Percentiles rank a stretch among this genome's conserved stretches.
These are phyloP conservation scores for Periconia digitata DNA, from an alignment of 2,329 filamentous ascomycete genomes.

Conservation along the genomic window DNA sequence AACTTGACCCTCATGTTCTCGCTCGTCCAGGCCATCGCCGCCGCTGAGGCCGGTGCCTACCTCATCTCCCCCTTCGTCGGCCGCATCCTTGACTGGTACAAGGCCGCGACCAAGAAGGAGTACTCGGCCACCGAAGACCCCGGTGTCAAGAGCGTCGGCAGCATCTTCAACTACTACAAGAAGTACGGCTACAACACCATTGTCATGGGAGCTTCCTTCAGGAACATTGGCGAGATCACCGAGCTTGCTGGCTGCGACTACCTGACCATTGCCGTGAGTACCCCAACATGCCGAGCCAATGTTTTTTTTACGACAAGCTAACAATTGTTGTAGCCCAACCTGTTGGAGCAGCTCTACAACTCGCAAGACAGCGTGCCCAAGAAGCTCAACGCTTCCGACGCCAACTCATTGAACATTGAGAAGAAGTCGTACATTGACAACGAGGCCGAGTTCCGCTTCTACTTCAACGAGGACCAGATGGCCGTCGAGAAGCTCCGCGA, in stretches of 20 bases:
- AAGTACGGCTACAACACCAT: conserved; percentile 99
- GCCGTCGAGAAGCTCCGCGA: conserved; percentile 98
- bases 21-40: conserved; percentile 87
- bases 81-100: conserved; percentile 99
- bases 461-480: conserved; percentile 99
- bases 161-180: conserved; percentile 99
- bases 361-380: conserved; percentile 78
- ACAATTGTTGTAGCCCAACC: conserved; percentile 66
- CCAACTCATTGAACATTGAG: conserved; percentile 70
- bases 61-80: conserved; percentile 99
- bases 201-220: conserved; percentile 99
- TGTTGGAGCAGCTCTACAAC: conserved; percentile 93
- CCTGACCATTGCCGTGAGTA: conserved; percentile 88
- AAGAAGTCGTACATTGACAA: conserved; percentile 90
- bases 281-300: too few species aligned
- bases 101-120: conserved; percentile 91
- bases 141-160: conserved; percentile 89
- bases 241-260: conserved; percentile 99
- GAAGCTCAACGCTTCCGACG: conserved; percentile 79
- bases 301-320: conserved; percentile 14
- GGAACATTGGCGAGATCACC: conserved; percentile 93
- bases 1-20: conserved; percentile 99
- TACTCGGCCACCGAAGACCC: conserved; percentile 90
- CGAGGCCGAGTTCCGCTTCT: conserved; percentile 92
- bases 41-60: conserved; percentile 92